Evolutionary conservation across 2,329 filamentous ascomycete genomes (phyloP).

Genomic region (Sphaceloma murrayae): DNA sequence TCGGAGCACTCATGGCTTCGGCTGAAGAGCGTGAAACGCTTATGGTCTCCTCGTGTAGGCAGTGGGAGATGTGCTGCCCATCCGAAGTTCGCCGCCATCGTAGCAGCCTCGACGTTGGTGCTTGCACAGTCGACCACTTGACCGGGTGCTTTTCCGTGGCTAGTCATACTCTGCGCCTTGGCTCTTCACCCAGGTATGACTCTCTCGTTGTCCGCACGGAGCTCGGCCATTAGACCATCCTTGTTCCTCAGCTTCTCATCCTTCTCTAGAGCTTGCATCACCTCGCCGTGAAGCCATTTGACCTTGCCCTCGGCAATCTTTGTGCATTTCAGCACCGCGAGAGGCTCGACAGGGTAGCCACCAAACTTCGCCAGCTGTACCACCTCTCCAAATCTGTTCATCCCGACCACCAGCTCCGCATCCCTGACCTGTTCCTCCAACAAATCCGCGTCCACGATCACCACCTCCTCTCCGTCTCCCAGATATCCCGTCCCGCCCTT

Average conservation of each 20-base stretch:
- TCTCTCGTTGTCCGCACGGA: constrained; percentile 77
- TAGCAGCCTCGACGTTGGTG: background rate
- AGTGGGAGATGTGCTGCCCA: no score
- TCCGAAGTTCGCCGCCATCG: no score
- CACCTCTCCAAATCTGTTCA: constrained; percentile 83
- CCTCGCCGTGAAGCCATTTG: constrained; percentile 64
- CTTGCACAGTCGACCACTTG: no score
- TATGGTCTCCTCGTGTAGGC: no score
- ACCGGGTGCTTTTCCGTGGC: background rate
- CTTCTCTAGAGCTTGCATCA: constrained; percentile 64
- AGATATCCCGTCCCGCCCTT: constrained; percentile 26
- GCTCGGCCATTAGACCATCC: constrained; percentile 68
- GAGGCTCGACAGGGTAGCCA: constrained; percentile 70
- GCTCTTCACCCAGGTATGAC: constrained; percentile 18
- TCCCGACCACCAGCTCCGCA: constrained; percentile 67
- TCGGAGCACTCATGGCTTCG: no score
- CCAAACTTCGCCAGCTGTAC: constrained; percentile 88
- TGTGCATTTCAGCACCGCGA: constrained; percentile 66
- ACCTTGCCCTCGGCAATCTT: constrained; percentile 66
- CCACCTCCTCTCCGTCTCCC: constrained; percentile 58
- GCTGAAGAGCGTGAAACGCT: no score
- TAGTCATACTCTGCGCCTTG: background rate
- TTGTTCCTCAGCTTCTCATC: constrained; percentile 70
- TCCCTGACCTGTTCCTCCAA: constrained; percentile 68
- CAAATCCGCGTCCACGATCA: constrained; percentile 61